phyloP scores from a whole-genome alignment of 2,329 filamentous ascomycete genomes.

The Chaetomium sp. region DNA sequence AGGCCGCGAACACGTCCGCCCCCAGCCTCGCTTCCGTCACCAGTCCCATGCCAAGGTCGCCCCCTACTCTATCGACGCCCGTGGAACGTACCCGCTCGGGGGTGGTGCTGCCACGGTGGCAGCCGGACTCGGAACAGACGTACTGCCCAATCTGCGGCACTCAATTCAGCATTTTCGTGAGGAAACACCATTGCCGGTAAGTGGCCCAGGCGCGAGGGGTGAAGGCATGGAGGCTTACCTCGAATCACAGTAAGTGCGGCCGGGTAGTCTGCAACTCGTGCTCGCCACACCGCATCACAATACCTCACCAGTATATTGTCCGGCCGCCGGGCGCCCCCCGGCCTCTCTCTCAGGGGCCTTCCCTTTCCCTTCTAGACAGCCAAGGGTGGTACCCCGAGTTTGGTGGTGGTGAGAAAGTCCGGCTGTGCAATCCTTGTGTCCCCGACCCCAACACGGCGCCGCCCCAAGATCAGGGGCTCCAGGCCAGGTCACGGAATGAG shows the following conservation, averaged over 20 bases:
- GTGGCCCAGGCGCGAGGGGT: constrained; percentile 8
- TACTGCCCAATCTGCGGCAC: constrained; percentile 82
- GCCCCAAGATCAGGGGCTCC: constrained; percentile 46
- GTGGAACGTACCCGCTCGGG: constrained; percentile 36
- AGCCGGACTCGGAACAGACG: constrained; percentile 80
- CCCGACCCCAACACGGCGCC: constrained; percentile 63
- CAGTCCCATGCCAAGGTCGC: not conserved
- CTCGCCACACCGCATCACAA: constrained; percentile 92
- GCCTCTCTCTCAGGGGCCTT: constrained; percentile 42
- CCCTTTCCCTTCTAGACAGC: constrained; percentile 45
- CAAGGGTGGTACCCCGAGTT: constrained; percentile 49
- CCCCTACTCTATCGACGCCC: constrained; percentile 2
- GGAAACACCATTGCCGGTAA: constrained; percentile 89
- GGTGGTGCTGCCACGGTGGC: constrained; percentile 75
- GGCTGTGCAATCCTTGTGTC: constrained; percentile 64
- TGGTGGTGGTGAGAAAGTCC: constrained; percentile 59
- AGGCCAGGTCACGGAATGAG: constrained; percentile 49
- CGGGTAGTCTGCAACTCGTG: constrained; percentile 87
- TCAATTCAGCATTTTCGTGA: constrained; percentile 79
- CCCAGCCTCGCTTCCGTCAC: not conserved
- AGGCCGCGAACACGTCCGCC: constrained; percentile 2
- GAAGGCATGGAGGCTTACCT: not conserved
- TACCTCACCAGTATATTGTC: constrained; percentile 90
- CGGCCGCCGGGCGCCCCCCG: constrained; percentile 61
- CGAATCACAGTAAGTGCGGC: constrained; percentile 72